Evolutionary conservation across 2,329 filamentous ascomycete genomes (phyloP).

Genomic region (Elsinoe batatas): DNA sequence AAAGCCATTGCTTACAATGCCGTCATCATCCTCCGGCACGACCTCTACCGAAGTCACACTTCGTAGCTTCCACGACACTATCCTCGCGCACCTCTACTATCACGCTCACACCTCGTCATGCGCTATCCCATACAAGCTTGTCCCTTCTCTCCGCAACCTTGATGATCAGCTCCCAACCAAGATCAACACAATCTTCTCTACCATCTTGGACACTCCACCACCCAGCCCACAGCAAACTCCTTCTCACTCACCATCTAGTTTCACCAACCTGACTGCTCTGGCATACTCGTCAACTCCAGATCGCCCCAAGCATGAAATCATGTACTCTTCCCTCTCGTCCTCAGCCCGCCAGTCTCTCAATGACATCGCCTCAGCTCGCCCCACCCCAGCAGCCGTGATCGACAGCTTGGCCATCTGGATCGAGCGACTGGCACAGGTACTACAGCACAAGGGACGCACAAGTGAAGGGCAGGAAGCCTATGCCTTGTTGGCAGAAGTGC

Average conservation of each 20-base stretch:
- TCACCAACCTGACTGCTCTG: neutral
- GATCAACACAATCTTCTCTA: neutral
- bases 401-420: slow-evolving; percentile 4
- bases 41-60: neutral
- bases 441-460: neutral
- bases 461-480: neutral
- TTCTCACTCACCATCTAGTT: neutral
- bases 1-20: neutral
- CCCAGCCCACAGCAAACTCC: neutral
- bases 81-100: slow-evolving; percentile 7
- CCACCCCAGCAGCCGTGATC: neutral
- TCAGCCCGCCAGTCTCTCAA: neutral
- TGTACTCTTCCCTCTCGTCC: neutral
- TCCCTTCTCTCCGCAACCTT: neutral
- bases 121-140: neutral
- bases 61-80: neutral
- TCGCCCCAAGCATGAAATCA: neutral
- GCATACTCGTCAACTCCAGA: neutral
- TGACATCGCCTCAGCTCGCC: neutral
- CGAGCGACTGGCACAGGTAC: neutral
- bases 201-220: neutral
- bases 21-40: slow-evolving; percentile 7
- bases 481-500: neutral
- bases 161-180: neutral
- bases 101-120: neutral